Percentiles rank a stretch among this genome's conserved stretches.
Conservation (phyloP, 75 land plant genomes). For the Selaginella tamariscina region DNA sequence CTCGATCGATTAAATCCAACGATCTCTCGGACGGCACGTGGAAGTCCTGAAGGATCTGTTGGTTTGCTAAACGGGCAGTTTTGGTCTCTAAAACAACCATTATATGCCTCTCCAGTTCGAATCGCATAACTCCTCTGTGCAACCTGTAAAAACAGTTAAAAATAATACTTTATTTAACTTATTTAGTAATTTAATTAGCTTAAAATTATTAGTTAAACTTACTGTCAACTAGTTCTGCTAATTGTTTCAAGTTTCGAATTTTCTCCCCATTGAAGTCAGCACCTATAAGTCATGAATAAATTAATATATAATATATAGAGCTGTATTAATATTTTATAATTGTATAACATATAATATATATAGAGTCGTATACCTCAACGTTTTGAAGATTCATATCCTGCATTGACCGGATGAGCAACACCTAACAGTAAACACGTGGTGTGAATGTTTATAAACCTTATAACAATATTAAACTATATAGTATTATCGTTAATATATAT, state of each 20-base stretch:
- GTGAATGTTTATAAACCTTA: not conserved
- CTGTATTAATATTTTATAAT: not conserved
- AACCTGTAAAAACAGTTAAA: constrained; percentile 34
- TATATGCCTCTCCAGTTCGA: constrained; percentile 73
- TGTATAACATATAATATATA: not conserved
- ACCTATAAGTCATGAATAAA: constrained; percentile 35
- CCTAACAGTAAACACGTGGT: constrained; percentile 28
- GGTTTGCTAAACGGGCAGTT: constrained; percentile 41
- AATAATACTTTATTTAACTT: not conserved
- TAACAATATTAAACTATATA: not conserved
- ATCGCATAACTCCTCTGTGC: constrained; percentile 62
- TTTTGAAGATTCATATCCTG: constrained; percentile 91
- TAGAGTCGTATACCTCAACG: constrained; percentile 42
- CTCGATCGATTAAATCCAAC: constrained; percentile 36
- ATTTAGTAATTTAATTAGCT: not conserved
- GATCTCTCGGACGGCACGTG: constrained; percentile 78
- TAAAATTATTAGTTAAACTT: constrained; percentile 20
- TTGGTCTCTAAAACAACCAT: constrained; percentile 66
- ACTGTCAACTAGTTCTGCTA: constrained; percentile 86
- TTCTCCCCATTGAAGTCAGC: constrained; percentile 55
- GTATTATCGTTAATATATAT: not conserved
- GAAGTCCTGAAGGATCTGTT: constrained; percentile 56
- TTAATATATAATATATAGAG: not conserved
- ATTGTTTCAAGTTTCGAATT: constrained; percentile 67
- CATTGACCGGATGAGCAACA: constrained; percentile 73